These are phyloP conservation scores for Macrolepiota albuminosa DNA, from an alignment of 768 basidiomycete genomes.

Conservation along the genomic window DNA sequence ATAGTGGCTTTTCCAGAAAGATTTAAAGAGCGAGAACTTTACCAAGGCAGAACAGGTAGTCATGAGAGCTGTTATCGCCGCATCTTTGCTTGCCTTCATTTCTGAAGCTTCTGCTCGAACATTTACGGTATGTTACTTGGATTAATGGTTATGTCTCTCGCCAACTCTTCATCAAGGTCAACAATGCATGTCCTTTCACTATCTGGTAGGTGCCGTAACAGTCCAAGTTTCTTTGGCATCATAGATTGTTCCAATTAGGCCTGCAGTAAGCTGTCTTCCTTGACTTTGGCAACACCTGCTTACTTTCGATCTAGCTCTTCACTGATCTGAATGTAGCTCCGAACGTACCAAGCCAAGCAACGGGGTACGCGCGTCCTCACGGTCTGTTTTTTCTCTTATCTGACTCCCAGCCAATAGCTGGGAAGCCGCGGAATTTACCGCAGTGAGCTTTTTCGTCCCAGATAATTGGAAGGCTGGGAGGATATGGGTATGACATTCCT, in stretches of 20 bases:
- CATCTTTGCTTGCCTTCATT: constrained; percentile 16
- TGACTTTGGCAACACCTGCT: neutral
- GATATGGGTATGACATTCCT: constrained; percentile 40
- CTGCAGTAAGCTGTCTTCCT: constrained; percentile 24
- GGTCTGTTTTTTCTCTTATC: neutral
- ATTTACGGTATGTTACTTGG: constrained; percentile 36
- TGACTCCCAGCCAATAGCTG: constrained; percentile 24
- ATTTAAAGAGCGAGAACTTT: neutral
- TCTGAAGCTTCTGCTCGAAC: constrained; percentile 40
- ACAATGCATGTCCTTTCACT: constrained; percentile 63
- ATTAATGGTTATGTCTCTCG: neutral
- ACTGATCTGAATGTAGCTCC: constrained; percentile 51
- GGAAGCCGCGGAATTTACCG: constrained; percentile 32
- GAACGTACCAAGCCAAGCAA: constrained; percentile 35
- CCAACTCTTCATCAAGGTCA: constrained; percentile 27
- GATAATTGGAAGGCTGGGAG: constrained; percentile 63
- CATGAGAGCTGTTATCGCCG: constrained; percentile 25
- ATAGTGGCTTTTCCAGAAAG: neutral
- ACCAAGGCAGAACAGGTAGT: neutral
- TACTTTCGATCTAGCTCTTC: constrained; percentile 40
- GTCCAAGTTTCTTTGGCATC: neutral
- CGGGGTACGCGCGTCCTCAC: constrained; percentile 34
- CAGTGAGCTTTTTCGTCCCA: constrained; percentile 48
- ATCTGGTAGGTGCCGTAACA: constrained; percentile 43
- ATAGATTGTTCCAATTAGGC: constrained; percentile 21